Conservation (phyloP, 2,329 filamentous ascomycete species). For the Talaromyces funiculosus region DNA sequence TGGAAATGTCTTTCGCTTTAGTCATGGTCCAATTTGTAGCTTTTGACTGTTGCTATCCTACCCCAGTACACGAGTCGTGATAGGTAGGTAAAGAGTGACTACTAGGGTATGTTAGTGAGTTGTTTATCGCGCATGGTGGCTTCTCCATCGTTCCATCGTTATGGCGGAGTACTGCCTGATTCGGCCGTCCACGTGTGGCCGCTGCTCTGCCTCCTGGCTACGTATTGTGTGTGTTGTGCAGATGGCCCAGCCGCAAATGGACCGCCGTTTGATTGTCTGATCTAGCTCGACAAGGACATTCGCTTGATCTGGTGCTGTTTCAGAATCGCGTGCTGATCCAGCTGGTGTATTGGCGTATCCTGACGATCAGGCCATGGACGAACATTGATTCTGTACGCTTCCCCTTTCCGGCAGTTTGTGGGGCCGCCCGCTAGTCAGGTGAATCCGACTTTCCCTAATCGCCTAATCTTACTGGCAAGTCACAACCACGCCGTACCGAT, state of each 20-base stretch:
- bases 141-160: background rate
- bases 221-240: background rate
- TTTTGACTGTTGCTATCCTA: background rate
- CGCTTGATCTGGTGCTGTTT: background rate
- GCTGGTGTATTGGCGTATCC: too few species aligned
- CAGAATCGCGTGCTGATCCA: background rate
- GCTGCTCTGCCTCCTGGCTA: background rate
- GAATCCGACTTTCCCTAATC: too few species aligned
- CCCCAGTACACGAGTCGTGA: too few species aligned
- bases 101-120: too few species aligned
- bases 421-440: too few species aligned
- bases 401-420: background rate
- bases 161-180: background rate
- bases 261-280: background rate
- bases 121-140: too few species aligned
- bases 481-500: too few species aligned
- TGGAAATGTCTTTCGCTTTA: background rate
- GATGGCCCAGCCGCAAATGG: background rate
- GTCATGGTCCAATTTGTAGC: background rate
- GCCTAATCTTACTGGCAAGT: background rate
- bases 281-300: too few species aligned
- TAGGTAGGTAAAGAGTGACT: background rate
- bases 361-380: too few species aligned
- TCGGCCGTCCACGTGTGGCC: background rate
- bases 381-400: conserved; percentile 4